Conservation (phyloP, 805 yeast genomes). For the Wickerhamomyces chambardii region DNA sequence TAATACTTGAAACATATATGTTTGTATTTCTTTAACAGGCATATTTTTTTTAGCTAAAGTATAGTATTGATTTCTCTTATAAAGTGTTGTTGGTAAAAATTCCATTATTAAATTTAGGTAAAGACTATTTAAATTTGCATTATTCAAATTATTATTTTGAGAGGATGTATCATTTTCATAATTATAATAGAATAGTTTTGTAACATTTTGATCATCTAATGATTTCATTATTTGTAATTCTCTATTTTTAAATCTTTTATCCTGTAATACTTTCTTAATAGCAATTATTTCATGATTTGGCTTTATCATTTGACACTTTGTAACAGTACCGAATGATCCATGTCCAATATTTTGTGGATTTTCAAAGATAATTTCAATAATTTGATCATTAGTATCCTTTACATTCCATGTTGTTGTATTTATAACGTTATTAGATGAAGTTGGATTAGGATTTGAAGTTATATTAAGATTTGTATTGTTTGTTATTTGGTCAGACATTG, state of each 20-base stretch:
- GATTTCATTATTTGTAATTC: constrained; percentile 94
- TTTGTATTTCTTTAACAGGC: constrained; percentile 86
- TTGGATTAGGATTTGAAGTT: too few species aligned
- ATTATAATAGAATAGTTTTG: constrained; percentile 80
- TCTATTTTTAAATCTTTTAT: constrained; percentile 86
- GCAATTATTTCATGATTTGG: constrained; percentile 61
- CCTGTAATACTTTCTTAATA: constrained; percentile 93
- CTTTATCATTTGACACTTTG: constrained; percentile 72
- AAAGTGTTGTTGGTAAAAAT: constrained; percentile 92
- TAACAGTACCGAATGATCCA: constrained; percentile 99
- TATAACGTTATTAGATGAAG: too few species aligned
- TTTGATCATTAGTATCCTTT: constrained; percentile 5
- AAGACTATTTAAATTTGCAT: constrained; percentile 36
- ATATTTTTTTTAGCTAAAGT: constrained; percentile 64
- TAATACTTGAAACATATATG: constrained; percentile 70
- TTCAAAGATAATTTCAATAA: constrained; percentile 55
- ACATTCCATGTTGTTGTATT: background rate
- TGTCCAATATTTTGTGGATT: constrained; percentile 92
- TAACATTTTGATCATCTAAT: constrained; percentile 79
- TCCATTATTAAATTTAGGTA: constrained; percentile 87
- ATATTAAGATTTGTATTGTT: too few species aligned
- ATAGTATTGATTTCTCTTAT: constrained; percentile 82
- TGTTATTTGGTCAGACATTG: too few species aligned
- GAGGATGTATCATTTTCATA: constrained; percentile 52
- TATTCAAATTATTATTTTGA: too few species aligned